phyloP scores from a whole-genome alignment of 352 stramenopile genomes.

The Phytophthora kernoviae region DNA sequence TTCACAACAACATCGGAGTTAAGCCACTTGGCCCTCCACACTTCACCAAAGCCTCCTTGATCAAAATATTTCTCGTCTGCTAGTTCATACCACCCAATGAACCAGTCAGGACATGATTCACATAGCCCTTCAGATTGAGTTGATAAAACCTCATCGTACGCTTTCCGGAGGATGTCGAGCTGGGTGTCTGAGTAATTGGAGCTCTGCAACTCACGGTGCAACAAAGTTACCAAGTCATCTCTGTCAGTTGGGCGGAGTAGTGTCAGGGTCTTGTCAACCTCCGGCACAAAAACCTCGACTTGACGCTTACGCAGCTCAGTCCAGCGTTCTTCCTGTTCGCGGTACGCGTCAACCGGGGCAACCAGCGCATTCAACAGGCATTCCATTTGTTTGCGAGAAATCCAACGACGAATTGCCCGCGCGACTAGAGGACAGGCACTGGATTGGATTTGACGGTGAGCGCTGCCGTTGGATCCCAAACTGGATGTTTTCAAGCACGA shows the following conservation, averaged over 20 bases:
- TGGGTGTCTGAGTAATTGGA: not conserved
- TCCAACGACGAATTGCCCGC: not conserved
- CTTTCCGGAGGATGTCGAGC: not conserved
- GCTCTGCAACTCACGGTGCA: not conserved
- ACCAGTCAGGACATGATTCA: constrained; percentile 4
- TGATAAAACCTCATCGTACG: not conserved
- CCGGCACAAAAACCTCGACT: constrained; percentile 2
- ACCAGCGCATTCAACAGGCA: constrained; percentile 1
- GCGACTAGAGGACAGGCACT: not conserved
- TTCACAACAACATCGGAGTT: constrained; percentile 18
- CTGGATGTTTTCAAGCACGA: not conserved
- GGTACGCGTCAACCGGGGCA: not conserved
- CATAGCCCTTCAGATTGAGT: not conserved
- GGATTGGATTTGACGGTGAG: not conserved
- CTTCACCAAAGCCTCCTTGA: not conserved
- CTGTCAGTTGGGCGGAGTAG: not conserved
- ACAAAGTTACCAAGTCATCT: constrained; percentile 2
- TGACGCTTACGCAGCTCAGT: not conserved
- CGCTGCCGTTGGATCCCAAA: not conserved
- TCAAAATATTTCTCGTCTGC: constrained; percentile 5
- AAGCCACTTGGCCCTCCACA: constrained; percentile 16
- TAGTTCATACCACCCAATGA: constrained; percentile 8
- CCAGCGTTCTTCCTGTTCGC: not conserved
- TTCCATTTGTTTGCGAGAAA: constrained; percentile 1
- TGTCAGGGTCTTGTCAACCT: not conserved